phyloP scores from a whole-genome alignment of 768 basidiomycete genomes.

The Psilocybe cubensis region DNA sequence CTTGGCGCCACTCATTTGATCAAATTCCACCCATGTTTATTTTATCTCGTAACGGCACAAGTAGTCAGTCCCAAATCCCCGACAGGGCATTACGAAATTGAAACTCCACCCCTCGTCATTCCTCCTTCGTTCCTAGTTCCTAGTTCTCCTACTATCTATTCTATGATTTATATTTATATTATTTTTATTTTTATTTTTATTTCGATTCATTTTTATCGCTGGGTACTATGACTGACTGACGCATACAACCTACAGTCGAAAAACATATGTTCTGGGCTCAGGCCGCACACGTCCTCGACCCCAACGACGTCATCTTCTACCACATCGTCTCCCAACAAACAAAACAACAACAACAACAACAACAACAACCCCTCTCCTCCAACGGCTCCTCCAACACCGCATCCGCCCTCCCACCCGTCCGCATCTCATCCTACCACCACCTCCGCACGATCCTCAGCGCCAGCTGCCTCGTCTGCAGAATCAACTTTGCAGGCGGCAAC shows the following conservation, averaged over 20 bases:
- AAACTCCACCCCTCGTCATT: not conserved
- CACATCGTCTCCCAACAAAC: conserved; percentile 47
- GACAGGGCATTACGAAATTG: not conserved
- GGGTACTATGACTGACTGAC: conserved; percentile 10
- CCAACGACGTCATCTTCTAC: conserved; percentile 55
- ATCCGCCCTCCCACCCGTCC: conserved; percentile 36
- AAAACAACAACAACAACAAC: conserved; percentile 33
- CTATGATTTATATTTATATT: not conserved
- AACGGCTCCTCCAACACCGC: conserved; percentile 36
- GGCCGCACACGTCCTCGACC: conserved; percentile 64
- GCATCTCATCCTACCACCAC: conserved; percentile 58
- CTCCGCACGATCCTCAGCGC: conserved; percentile 58
- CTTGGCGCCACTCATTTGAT: conserved; percentile 8
- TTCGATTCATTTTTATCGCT: not conserved
- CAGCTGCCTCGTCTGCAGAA: conserved; percentile 70
- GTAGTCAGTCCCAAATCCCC: not conserved
- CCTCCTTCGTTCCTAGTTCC: not conserved
- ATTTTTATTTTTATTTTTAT: not conserved
- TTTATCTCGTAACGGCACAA: not conserved
- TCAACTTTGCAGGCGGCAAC: conserved; percentile 59
- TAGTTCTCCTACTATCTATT: not conserved
- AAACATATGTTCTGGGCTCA: conserved; percentile 74
- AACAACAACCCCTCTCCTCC: too few species aligned
- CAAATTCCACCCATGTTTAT: conserved; percentile 1
- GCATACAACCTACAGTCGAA: conserved; percentile 57